Base-by-base conservation (phyloP, 768 basidiomycete genomes). In the Trametes meyenii region DNA sequence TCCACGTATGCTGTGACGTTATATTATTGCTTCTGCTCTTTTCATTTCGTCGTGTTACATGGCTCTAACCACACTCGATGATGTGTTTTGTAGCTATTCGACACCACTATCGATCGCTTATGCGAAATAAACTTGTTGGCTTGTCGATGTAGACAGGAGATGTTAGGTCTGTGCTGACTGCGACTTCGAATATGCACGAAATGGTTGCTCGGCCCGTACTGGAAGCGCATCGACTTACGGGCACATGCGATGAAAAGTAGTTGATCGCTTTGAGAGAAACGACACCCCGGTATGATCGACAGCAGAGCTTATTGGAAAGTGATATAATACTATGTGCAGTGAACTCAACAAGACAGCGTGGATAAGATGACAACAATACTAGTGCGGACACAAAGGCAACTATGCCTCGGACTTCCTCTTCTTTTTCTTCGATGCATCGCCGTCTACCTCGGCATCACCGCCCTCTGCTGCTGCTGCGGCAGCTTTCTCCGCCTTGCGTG, bases 401-500 rank as follows among this genome's bases (percentile, higher is more conserved):
- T 68, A 74, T 63, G 70, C 73, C 62, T 73, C 72, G 4, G 74
- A 71, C 65, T 72, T 69, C 39, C 50, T 82, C 57, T 81, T 87
- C 74, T 88, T 88, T 75, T 86, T 86, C 70, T 85, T 74, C 23
- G 80, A 74, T 14, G 78, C 75, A 51, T 78, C 79, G 11, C 77
- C 79, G 17, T 77, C 78, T 19, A 79, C 80, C 3, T 73, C 77
- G 14, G 55, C 62, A 11, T 45, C 51, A 26, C n/a, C n/a, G n/a
- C n/a, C n/a, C n/a, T 55, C 62, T 24, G 49, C 62, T 2, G 39
- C 52, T 38, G 61, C 77, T 44, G 79, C 81, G 21, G 82, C 80
- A 40, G 84, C 84, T 73, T 93, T 93, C 71, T 88, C 88, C 16
- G 88, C 92, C 72, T 91, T 92, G 66, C 79, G 79, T 2, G 88